Percentiles rank a stretch among this genome's conserved stretches.
Conservation (phyloP, 352 stramenopile genomes). For the Globisporangium radiosum region DNA sequence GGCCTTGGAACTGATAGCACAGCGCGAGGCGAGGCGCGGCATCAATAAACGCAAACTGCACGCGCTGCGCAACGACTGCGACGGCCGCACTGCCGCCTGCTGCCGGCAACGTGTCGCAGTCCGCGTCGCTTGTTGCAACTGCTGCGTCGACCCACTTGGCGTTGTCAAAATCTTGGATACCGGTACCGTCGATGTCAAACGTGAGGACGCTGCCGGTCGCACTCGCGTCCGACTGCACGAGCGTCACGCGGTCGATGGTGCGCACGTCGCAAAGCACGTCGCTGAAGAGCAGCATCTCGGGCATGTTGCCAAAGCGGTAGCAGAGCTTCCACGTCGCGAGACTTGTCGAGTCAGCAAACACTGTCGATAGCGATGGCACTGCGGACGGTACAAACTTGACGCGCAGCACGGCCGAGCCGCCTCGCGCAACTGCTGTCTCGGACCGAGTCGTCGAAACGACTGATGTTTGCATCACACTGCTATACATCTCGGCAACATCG, state of each 20-base stretch:
- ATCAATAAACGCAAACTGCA: constrained; percentile 39
- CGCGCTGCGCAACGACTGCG: constrained; percentile 29
- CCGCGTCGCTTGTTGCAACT: constrained; percentile 20
- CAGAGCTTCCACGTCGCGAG: constrained; percentile 64
- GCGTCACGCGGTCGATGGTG: constrained; percentile 35
- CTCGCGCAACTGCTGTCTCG: constrained; percentile 22
- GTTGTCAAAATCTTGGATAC: constrained; percentile 51
- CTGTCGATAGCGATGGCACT: background rate
- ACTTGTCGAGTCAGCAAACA: background rate
- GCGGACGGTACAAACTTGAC: constrained; percentile 30
- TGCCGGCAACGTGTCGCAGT: constrained; percentile 31
- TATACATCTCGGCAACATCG: constrained; percentile 22
- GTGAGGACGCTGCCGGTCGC: constrained; percentile 34
- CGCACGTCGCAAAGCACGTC: constrained; percentile 50
- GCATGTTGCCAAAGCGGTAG: constrained; percentile 55
- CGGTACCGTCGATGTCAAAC: constrained; percentile 53
- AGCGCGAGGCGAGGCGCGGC: constrained; percentile 32
- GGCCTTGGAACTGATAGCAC: constrained; percentile 54
- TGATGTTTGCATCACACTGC: constrained; percentile 30
- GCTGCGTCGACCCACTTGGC: constrained; percentile 46
- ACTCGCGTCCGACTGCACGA: constrained; percentile 26
- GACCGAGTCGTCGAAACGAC: constrained; percentile 24
- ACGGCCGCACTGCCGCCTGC: constrained; percentile 29
- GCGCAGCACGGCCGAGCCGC: constrained; percentile 25
- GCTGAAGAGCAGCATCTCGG: constrained; percentile 50